Conservation (phyloP, 2,329 filamentous ascomycete species). For the Huntiella abstrusa region DNA sequence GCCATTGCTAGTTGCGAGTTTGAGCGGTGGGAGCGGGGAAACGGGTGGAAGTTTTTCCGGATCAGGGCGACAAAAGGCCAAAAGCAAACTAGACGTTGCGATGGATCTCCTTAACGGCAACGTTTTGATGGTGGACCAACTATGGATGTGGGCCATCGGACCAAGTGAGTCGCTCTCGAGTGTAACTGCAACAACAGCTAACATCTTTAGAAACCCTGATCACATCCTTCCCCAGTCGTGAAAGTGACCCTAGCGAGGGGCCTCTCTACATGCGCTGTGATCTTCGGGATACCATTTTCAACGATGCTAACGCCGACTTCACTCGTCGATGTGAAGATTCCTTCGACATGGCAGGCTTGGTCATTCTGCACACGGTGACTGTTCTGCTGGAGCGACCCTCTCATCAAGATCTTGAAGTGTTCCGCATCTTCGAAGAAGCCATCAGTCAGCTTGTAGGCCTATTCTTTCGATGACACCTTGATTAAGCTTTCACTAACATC, state of each 20-base stretch:
- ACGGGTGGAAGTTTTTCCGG: background rate
- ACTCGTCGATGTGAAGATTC: slow-evolving; percentile 43
- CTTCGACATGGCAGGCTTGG: slow-evolving; percentile 41
- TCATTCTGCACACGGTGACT: slow-evolving; percentile 41
- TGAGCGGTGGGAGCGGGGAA: background rate
- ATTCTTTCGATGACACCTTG: background rate
- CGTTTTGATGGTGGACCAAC: slow-evolving; percentile 46
- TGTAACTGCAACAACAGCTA: rapidly evolving
- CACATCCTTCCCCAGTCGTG: slow-evolving; percentile 36
- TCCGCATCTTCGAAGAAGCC: slow-evolving; percentile 47
- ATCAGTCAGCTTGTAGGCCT: slow-evolving; percentile 37
- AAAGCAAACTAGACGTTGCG: slow-evolving; percentile 16
- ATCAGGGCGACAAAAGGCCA: background rate
- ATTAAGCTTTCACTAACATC: background rate
- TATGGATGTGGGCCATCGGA: slow-evolving; percentile 43
- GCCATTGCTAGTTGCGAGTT: slow-evolving; percentile 1
- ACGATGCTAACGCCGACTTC: slow-evolving; percentile 45
- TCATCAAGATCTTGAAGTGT: slow-evolving; percentile 42
- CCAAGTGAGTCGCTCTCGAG: slow-evolving; percentile 22
- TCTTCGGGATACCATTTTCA: slow-evolving; percentile 43
- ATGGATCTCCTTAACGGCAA: slow-evolving; percentile 31
- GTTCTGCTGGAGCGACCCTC: slow-evolving; percentile 40
- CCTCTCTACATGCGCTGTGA: slow-evolving; percentile 41
- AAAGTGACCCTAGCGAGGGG: slow-evolving; percentile 34
- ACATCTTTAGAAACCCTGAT: slow-evolving; percentile 25